Base-by-base conservation (phyloP, 495 filamentous ascomycete genomes). In the Penicillium antarcticum region DNA sequence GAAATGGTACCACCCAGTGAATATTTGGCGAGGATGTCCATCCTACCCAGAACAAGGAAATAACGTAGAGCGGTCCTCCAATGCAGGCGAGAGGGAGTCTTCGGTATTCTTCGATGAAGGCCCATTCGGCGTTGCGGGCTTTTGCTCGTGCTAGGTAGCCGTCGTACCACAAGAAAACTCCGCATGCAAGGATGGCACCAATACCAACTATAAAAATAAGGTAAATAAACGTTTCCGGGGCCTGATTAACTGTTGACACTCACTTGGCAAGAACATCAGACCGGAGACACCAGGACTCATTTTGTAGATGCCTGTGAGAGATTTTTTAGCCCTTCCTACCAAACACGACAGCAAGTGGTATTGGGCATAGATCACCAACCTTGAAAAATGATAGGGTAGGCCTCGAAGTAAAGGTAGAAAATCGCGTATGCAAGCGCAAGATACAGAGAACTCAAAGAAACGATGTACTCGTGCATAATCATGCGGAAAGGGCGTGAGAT, bases 391-490 rank as follows among this genome's bases (percentile, higher is more conserved):
- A 87, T 70, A 2, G 86, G 86, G 59, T 80, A 88, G 10, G 81
- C 79, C 48, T 87, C 79, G 45, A 89, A 88, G 53, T 81, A 87
- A 43, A 90, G 81, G 63, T 88, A 89, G 64, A 90, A 91, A 29
- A 91, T 86, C 6, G 80, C 80, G 62, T 90, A 90, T 45, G 81
- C 74, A 12, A 88, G 66, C 0, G 83, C 75, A 12, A 88, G 74
- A 66, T 89, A 91, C 21, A 88, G 65, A 48, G 83, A 90, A 1
- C 74, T 80, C 31, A 85, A 78, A 19, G 80, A 75, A 16, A 91
- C 82, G 23, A 89, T 76, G 5, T 79, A 77, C 63, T 90, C 87
- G 17, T 62, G 53, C 18, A 66, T 45, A 18, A 71, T 58, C 62
- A 77, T 71, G 13, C 74, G 70, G 33, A 80, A 56, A 4, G 77